Evolutionary conservation across 129 eudicot species (phyloP).

Genomic region (Calendula officinalis): DNA sequence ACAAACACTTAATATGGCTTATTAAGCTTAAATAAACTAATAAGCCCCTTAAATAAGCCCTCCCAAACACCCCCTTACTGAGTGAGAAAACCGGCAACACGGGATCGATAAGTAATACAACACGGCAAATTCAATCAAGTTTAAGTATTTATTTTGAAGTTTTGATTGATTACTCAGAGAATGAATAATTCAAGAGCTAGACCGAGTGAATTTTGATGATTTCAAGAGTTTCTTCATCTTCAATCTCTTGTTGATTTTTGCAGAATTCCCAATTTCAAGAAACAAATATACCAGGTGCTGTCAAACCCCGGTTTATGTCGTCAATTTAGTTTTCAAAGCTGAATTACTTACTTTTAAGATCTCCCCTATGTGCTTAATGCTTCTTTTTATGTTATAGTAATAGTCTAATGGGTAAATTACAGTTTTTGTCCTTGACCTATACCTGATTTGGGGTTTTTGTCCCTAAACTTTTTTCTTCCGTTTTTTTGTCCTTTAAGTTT

Average conservation of each 20-base stretch:
- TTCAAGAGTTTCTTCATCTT: constrained; percentile 18
- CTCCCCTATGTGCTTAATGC: constrained; percentile 29
- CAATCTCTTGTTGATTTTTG: constrained; percentile 22
- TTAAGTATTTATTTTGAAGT: constrained; percentile 7
- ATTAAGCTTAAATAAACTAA: neutral
- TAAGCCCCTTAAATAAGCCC: no score
- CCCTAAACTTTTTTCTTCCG: no score
- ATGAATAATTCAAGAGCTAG: constrained; percentile 11
- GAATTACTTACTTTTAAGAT: no score
- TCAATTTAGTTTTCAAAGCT: no score
- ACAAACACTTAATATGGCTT: no score
- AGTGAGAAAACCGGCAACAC: constrained; percentile 19
- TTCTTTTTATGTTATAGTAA: constrained; percentile 31
- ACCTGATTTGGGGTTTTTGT: no score
- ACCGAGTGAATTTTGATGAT: neutral
- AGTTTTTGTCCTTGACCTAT: no score
- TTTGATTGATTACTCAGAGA: neutral
- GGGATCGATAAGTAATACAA: constrained; percentile 6
- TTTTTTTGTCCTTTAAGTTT: no score
- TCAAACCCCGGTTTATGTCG: neutral
- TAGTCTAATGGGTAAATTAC: no score
- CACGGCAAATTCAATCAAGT: constrained; percentile 21
- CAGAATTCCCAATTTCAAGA: constrained; percentile 25
- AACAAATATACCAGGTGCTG: constrained; percentile 29
- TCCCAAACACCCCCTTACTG: no score